Base-by-base conservation (phyloP, 2,329 filamentous ascomycete species). In the Niveomyces coronatus region DNA sequence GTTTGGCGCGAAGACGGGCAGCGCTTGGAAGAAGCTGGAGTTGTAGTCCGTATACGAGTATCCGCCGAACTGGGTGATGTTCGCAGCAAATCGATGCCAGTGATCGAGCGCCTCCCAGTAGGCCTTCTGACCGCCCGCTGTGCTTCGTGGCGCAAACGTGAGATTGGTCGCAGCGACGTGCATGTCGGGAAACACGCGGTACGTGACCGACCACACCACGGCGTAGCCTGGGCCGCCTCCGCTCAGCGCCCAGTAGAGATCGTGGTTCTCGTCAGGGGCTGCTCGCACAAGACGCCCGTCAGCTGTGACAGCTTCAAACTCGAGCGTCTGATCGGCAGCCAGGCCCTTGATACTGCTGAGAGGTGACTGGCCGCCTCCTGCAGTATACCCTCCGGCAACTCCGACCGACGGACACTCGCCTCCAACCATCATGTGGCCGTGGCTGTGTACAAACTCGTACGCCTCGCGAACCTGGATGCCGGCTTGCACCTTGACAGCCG, bases 171-270 rank as follows among this genome's bases (percentile, higher is more conserved):
- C n/a, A n/a, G n/a, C n/a, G n/a, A n/a, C n/a, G n/a, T n/a, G n/a
- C n/a, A n/a, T n/a, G n/a, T 65, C 64, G 0, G 55, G 50, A 45
- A 68, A 55, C 1, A 63, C 57, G 47, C 66, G 70, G 19, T 61
- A 53, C 1, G 68, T 74, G 49, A 74, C 58, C 5, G 64, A 68
- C 11, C 63, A 51, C 4, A 75, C 66, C 2, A 76, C 57, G 1
- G 61, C 72, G 44, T 66, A 77, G 3, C 70, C 70, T 13, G 63
- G 66, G 4, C 74, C 72, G 3, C 72, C 71, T 5, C 72, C 71
- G 31, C 61, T 58, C 3, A 76, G 53, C 4, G 74, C 74, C 73
- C 72, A 80, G 55, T 71, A 77, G 4, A 79, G 57, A 35, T 77
- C 73, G 0, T 57, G 37, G 41, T 76, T 67, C 11, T 64, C 44